phyloP scores from a whole-genome alignment of 306 rosid species.

The peach (Prunus persica) region Prunus_persica_NCBIv2 NC_034012.1:6427001-6427500 shows the following conservation, averaged over 20 bases:
- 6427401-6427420: slow-evolving; percentile 63
- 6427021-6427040: slow-evolving; percentile 79
- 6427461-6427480: slow-evolving; percentile 64
- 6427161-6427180: slow-evolving; percentile 72
- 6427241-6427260: slow-evolving; percentile 34
- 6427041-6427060: slow-evolving; percentile 81
- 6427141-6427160: slow-evolving; percentile 51
- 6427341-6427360: slow-evolving; percentile 48
- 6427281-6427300: slow-evolving; percentile 68
- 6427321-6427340: slow-evolving; percentile 60
- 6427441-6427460: slow-evolving; percentile 86
- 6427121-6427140: slow-evolving; percentile 66
- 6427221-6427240: slow-evolving; percentile 60
- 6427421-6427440: slow-evolving; percentile 86
- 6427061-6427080: slow-evolving; percentile 82
- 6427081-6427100: slow-evolving; percentile 60
- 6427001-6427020: slow-evolving; percentile 65
- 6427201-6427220: slow-evolving; percentile 78
- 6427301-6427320: slow-evolving; percentile 63
- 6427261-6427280: slow-evolving; percentile 45
- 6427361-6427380: slow-evolving; percentile 67
- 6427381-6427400: slow-evolving; percentile 42
- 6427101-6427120: slow-evolving; percentile 42
- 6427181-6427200: slow-evolving; percentile 70
- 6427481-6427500: slow-evolving; percentile 64